Conservation (phyloP, 176 grass and related monocot species). For the Otatea glauca region DNA sequence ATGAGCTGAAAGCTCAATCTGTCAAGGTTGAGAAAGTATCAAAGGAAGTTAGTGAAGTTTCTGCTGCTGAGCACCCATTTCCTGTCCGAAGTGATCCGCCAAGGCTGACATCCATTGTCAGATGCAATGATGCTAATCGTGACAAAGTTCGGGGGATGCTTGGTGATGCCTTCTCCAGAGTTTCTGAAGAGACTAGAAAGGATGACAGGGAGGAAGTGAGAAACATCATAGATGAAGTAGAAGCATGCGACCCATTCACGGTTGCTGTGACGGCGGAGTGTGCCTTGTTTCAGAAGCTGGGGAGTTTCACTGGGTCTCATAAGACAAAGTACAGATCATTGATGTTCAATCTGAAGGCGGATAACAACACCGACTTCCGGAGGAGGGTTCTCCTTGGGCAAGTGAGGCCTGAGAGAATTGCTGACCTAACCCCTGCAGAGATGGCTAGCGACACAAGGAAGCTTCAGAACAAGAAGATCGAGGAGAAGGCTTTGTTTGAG, state of each 20-base stretch:
- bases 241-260: conserved; percentile 43
- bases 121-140: conserved; percentile 47
- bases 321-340: conserved; percentile 62
- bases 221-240: conserved; percentile 51
- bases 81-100: conserved; percentile 9
- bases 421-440: conserved; percentile 45
- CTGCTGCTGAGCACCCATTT: not conserved
- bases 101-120: conserved; percentile 45
- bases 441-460: conserved; percentile 63
- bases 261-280: conserved; percentile 52
- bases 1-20: not conserved
- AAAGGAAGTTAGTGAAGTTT: not conserved
- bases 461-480: conserved; percentile 55
- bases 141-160: conserved; percentile 50
- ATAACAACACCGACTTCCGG: conserved; percentile 57
- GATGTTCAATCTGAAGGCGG: conserved; percentile 59
- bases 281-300: conserved; percentile 52
- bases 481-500: conserved; percentile 59
- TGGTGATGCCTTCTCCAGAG: conserved; percentile 53
- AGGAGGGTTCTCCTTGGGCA: conserved; percentile 52
- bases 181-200: conserved; percentile 47
- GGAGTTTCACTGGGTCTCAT: conserved; percentile 41
- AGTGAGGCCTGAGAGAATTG: conserved; percentile 42
- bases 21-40: conserved; percentile 12
- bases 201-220: conserved; percentile 48